Conservation (phyloP, 179 eudicot species). For the Beta macrorhiza region DNA sequence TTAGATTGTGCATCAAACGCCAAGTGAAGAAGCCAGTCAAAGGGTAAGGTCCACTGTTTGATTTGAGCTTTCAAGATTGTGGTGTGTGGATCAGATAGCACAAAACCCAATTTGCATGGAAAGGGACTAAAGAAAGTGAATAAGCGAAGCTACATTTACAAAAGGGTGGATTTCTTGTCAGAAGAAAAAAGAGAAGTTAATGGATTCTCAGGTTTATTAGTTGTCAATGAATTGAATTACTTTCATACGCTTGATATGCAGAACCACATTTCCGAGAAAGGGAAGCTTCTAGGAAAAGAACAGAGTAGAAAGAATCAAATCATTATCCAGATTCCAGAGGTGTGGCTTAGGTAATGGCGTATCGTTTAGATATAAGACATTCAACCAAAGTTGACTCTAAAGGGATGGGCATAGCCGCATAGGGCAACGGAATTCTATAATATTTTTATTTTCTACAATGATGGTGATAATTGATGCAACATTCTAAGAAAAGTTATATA, state of each 20-base stretch:
- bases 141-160: conserved; percentile 4
- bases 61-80: too few relatives aligned
- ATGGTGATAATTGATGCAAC: not conserved
- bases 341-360: conserved; percentile 25
- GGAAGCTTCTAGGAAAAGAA: conserved; percentile 31
- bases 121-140: conserved; percentile 4
- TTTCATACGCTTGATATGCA: not conserved
- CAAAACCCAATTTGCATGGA: not conserved
- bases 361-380: conserved; percentile 19
- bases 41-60: too few relatives aligned
- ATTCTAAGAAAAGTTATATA: not conserved
- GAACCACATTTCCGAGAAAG: not conserved
- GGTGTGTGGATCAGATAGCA: too few relatives aligned
- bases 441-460: not conserved
- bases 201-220: not conserved
- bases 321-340: conserved; percentile 20
- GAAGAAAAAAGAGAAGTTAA: not conserved
- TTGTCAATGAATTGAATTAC: conserved; percentile 15
- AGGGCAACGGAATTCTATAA: not conserved
- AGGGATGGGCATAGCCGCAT: conserved; percentile 28
- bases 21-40: too few relatives aligned
- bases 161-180: not conserved
- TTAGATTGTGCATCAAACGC: too few relatives aligned
- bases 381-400: conserved; percentile 28
- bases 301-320: conserved; percentile 5